Conservation (phyloP, 129 eudicot genomes). For the Arctium lappa region DNA sequence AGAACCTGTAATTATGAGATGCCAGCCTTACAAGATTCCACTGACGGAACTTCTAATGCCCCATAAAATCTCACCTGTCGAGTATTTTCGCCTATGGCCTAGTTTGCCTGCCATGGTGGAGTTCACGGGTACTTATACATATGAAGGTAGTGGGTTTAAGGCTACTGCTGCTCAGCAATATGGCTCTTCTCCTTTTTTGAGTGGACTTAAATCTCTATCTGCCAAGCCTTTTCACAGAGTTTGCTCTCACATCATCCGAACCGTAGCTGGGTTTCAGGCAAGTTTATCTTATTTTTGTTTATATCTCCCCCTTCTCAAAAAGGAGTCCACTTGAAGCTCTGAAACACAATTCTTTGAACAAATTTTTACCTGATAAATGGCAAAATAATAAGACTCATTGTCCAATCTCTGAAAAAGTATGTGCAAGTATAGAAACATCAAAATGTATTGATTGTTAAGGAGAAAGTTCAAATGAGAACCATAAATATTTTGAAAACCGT, state of each 20-base stretch:
- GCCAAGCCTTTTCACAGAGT: slow-evolving; percentile 94
- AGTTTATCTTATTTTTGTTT: background rate
- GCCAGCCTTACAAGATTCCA: slow-evolving; percentile 98
- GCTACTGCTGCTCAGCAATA: slow-evolving; percentile 99
- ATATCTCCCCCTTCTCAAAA: background rate
- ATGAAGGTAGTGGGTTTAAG: slow-evolving; percentile 97
- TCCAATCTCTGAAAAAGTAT: background rate
- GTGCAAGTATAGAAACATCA: background rate
- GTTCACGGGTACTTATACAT: slow-evolving; percentile 91
- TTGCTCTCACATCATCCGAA: slow-evolving; percentile 93
- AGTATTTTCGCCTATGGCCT: slow-evolving; percentile 98
- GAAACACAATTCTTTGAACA: background rate
- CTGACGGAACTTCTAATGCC: slow-evolving; percentile 92
- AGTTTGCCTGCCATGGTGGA: slow-evolving; percentile 99
- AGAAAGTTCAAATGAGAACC: background rate
- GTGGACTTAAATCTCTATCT: slow-evolving; percentile 84
- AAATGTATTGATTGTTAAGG: background rate
- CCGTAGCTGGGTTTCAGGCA: slow-evolving; percentile 95
- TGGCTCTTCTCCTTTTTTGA: slow-evolving; percentile 91
- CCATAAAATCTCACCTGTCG: slow-evolving; percentile 94
- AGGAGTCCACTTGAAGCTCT: background rate
- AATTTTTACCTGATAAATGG: background rate
- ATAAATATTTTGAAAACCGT: background rate
- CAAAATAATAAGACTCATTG: background rate
- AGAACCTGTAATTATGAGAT: slow-evolving; percentile 84